phyloP scores from a whole-genome alignment of 139 green algal genomes.

The Micromonas commoda region DNA sequence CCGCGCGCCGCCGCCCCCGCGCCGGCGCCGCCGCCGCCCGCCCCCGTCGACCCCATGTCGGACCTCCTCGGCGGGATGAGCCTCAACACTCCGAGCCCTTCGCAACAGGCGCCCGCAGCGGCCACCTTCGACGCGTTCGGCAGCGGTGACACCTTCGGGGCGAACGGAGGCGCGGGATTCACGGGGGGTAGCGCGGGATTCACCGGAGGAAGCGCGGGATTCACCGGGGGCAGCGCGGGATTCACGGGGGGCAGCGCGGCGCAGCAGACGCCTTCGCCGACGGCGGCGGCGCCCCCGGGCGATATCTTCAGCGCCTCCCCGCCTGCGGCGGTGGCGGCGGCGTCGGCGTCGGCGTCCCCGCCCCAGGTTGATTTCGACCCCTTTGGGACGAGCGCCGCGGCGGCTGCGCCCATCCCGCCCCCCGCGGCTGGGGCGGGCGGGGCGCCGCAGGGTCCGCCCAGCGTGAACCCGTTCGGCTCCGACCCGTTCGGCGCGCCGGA shows the following conservation, averaged over 20 bases:
- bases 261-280: no score
- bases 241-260: no score
- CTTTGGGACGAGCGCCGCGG: neutral
- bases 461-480: constrained; percentile 9
- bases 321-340: no score
- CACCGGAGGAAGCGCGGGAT: no score
- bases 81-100: neutral
- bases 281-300: no score
- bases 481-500: constrained; percentile 3
- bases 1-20: neutral
- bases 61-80: neutral
- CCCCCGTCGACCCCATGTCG: neutral
- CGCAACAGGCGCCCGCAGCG: neutral
- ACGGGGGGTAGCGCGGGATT: no score
- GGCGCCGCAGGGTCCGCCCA: neutral
- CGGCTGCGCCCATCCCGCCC: neutral
- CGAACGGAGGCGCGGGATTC: no score
- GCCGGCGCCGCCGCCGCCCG: neutral
- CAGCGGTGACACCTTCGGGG: no score
- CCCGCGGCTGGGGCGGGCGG: neutral
- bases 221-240: no score
- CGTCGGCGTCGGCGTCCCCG: no score
- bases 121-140: no score
- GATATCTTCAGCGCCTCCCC: no score
- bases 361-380: neutral